These are phyloP conservation scores for Trichoderma cornu-damae DNA, from an alignment of 2,329 filamentous ascomycete species.

Conservation along the genomic window DNA sequence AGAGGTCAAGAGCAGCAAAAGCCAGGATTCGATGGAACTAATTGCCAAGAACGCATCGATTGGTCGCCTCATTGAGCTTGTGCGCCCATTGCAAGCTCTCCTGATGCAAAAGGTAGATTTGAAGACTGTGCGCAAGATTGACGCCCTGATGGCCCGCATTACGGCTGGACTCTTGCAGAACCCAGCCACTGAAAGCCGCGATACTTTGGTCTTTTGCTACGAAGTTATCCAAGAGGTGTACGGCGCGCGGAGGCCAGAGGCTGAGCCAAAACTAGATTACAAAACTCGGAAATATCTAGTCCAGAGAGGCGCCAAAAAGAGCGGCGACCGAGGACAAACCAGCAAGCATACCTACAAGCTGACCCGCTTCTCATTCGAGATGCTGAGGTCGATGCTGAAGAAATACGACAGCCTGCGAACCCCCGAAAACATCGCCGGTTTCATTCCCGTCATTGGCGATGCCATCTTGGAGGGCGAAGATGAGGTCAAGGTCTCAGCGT, in stretches of 20 bases:
- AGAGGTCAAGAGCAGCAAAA: constrained; percentile 97
- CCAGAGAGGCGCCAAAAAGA: constrained; percentile 72
- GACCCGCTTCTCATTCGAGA: constrained; percentile 78
- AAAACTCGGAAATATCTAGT: constrained; percentile 70
- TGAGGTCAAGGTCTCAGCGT: constrained; percentile 83
- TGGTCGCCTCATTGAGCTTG: constrained; percentile 64
- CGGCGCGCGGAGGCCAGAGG: constrained; percentile 51
- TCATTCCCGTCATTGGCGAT: constrained; percentile 85
- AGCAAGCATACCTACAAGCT: constrained; percentile 84
- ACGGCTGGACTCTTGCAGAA: constrained; percentile 80
- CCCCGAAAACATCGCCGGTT: constrained; percentile 72
- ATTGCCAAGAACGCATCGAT: constrained; percentile 79
- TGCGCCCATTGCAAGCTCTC: constrained; percentile 72
- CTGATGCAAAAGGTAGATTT: constrained; percentile 79
- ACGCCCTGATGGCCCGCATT: constrained; percentile 79
- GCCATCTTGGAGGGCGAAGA: constrained; percentile 78
- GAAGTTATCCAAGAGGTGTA: constrained; percentile 88
- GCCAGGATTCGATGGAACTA: constrained; percentile 94
- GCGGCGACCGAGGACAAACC: constrained; percentile 63
- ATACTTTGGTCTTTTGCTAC: constrained; percentile 91
- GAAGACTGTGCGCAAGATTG: constrained; percentile 81
- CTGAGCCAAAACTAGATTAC: constrained; percentile 53
- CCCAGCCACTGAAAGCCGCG: constrained; percentile 67
- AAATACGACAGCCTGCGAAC: constrained; percentile 80
- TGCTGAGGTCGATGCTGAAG: constrained; percentile 77